Evolutionary conservation across 371 early-diverging fungal genomes (phyloP).

Genomic region (Coemansia sp.): DNA sequence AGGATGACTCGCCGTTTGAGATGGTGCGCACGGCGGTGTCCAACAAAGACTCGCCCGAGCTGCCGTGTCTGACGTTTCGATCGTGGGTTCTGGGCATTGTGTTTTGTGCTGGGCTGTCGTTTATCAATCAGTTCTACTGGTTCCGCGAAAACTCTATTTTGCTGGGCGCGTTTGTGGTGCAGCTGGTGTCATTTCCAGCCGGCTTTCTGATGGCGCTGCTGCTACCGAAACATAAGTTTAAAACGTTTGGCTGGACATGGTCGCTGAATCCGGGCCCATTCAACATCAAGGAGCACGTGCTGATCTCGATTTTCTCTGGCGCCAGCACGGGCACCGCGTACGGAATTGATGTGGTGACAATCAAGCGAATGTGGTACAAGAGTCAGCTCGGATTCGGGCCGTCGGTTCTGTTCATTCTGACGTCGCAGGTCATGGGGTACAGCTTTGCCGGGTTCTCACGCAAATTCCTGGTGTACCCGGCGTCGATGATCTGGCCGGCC

Average conservation of each 20-base stretch:
- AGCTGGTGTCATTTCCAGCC: conserved; percentile 64
- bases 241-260: conserved; percentile 50
- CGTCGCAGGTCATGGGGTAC: conserved; percentile 78
- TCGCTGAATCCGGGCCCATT: conserved; percentile 83
- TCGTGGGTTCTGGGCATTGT: conserved; percentile 69
- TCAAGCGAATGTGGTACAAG: conserved; percentile 63
- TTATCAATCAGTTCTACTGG: conserved; percentile 74
- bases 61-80: conserved; percentile 77
- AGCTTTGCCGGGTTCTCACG: conserved; percentile 81
- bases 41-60: conserved; percentile 66
- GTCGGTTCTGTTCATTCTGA: conserved; percentile 61
- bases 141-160: conserved; percentile 62
- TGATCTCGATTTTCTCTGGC: conserved; percentile 69
- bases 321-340: conserved; percentile 68
- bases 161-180: conserved; percentile 60
- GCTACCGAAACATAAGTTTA: conserved; percentile 52
- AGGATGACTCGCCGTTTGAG: conserved; percentile 72
- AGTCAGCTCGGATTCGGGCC: conserved; percentile 64
- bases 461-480: conserved; percentile 76
- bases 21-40: conserved; percentile 70
- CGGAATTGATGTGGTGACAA: conserved; percentile 68
- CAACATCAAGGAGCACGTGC: conserved; percentile 83
- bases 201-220: conserved; percentile 64
- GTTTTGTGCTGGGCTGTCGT: conserved; percentile 59
- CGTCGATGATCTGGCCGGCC: conserved; percentile 85